Conservation (phyloP, 768 basidiomycete species). For the Boletus patriciae region DNA sequence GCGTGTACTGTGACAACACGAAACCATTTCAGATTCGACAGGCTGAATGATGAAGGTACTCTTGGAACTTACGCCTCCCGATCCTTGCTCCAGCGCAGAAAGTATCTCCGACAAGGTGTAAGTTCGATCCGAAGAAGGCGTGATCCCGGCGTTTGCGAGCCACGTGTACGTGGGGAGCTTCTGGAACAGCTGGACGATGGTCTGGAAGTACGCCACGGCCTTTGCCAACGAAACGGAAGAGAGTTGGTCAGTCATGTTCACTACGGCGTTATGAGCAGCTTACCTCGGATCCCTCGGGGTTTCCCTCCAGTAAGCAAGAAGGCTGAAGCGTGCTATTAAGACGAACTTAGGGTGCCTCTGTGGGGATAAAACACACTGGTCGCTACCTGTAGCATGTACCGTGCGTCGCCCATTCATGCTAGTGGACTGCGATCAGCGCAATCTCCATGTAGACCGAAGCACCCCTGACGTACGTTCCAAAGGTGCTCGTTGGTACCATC, state of each 20-base stretch:
- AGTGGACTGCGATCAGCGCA: not conserved
- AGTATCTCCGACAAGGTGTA: slow-evolving; percentile 57
- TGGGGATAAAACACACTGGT: not conserved
- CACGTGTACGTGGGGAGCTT: slow-evolving; percentile 72
- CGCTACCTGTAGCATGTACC: slow-evolving; percentile 49
- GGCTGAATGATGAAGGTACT: not conserved
- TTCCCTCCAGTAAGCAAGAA: slow-evolving; percentile 57
- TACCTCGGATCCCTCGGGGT: slow-evolving; percentile 60
- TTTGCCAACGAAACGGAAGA: slow-evolving; percentile 18
- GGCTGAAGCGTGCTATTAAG: slow-evolving; percentile 53
- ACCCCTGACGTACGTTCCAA: slow-evolving; percentile 56
- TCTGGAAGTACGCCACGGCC: slow-evolving; percentile 67
- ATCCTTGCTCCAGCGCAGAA: slow-evolving; percentile 53
- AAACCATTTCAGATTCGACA: not conserved
- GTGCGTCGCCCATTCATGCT: slow-evolving; percentile 74
- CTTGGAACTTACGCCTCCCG: slow-evolving; percentile 40
- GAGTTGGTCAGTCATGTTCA: not conserved
- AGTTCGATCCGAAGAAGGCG: slow-evolving; percentile 53
- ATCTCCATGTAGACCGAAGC: not conserved
- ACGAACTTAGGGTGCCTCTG: not conserved
- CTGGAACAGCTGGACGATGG: slow-evolving; percentile 58
- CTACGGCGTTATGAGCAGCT: not conserved
- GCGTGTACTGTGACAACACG: slow-evolving; percentile 41
- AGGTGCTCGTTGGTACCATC: slow-evolving; percentile 61
- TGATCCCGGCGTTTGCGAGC: slow-evolving; percentile 73